These are phyloP conservation scores for Gossypium mustelinum DNA, from an alignment of 345 rosid species.

Conservation along the genomic window DNA sequence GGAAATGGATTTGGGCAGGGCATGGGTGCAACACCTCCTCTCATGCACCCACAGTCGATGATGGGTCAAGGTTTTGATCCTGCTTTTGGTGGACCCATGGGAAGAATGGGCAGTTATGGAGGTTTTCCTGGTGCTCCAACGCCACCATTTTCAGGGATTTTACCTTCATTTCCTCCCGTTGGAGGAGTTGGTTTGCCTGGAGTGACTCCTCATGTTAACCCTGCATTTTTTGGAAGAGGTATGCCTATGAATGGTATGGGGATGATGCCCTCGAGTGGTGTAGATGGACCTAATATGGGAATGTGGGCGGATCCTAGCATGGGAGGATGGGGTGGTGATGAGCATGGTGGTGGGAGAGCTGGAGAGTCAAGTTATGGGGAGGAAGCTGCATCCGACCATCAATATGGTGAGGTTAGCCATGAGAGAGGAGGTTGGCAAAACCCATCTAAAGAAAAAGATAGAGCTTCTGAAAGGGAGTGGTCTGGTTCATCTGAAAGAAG, in stretches of 20 bases:
- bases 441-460: background rate
- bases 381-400: background rate
- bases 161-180: conserved; percentile 2
- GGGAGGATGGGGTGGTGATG: conserved; percentile 16
- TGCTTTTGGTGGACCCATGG: conserved; percentile 5
- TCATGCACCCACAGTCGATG: conserved; percentile 9
- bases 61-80: conserved; percentile 9
- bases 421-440: conserved; percentile 10
- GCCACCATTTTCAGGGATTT: background rate
- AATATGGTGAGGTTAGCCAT: conserved; percentile 7
- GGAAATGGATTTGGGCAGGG: conserved; percentile 11
- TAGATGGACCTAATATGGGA: conserved; percentile 11
- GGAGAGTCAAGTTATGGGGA: conserved; percentile 11
- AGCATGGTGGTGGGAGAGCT: conserved; percentile 10
- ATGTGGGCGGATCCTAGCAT: conserved; percentile 1
- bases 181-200: conserved; percentile 11
- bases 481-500: conserved; percentile 12
- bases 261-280: background rate
- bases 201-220: conserved; percentile 8
- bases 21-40: conserved; percentile 2
- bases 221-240: conserved; percentile 11
- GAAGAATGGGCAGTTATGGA: conserved; percentile 1
- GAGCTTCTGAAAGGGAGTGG: conserved; percentile 3
- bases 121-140: background rate
- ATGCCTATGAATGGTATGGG: conserved; percentile 10